phyloP scores from a whole-genome alignment of 2,329 filamentous ascomycete genomes.

The Hypoxylon sp. region DNA sequence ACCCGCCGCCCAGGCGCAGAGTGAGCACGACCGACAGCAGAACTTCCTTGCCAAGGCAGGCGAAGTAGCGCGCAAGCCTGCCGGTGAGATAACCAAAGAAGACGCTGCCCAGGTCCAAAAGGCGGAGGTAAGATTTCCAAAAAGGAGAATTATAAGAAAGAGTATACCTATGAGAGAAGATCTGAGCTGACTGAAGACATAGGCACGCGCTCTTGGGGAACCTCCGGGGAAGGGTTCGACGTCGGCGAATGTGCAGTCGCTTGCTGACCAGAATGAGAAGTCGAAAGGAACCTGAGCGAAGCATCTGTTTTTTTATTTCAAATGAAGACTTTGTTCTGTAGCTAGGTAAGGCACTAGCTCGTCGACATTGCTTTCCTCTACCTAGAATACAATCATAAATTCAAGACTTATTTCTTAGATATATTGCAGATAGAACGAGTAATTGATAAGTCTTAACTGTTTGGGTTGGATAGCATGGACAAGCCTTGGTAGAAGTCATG shows the following conservation, averaged over 20 bases:
- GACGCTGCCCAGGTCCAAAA: conserved; percentile 52
- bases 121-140: conserved; percentile 47
- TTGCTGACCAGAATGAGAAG: conserved; percentile 51
- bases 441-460: too few species aligned
- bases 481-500: too few species aligned
- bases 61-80: conserved; percentile 52
- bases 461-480: too few species aligned
- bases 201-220: conserved; percentile 43
- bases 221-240: conserved; percentile 49
- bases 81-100: conserved; percentile 52
- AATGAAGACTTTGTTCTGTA: too few species aligned
- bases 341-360: too few species aligned
- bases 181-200: conserved; percentile 28
- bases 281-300: not conserved
- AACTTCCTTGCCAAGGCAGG: conserved; percentile 54
- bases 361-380: too few species aligned
- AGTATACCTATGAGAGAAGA: not conserved
- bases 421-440: too few species aligned
- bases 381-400: too few species aligned
- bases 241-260: conserved; percentile 50
- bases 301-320: too few species aligned
- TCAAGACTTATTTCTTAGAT: too few species aligned
- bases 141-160: not conserved
- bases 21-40: conserved; percentile 55
- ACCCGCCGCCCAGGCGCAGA: conserved; percentile 54